Evolutionary conservation across 768 basidiomycete species (phyloP).

Genomic region (Pholiota molesta): DNA sequence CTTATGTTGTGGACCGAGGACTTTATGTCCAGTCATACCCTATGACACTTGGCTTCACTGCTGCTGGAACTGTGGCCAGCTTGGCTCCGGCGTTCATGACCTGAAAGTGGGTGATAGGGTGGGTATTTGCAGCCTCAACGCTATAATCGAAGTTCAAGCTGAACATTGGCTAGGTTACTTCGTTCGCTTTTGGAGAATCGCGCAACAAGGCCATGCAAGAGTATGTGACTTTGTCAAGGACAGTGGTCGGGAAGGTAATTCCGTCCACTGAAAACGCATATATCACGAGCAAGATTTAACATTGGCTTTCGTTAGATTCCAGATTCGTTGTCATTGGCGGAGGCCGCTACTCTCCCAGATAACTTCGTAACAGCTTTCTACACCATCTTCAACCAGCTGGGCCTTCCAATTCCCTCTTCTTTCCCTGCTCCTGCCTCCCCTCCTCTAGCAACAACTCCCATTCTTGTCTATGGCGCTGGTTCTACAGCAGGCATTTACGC

Average conservation of each 20-base stretch:
- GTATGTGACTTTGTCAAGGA: constrained; percentile 32
- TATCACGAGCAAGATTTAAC: too few species aligned
- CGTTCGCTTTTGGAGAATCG: constrained; percentile 29
- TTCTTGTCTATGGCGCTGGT: constrained; percentile 50
- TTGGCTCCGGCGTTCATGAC: constrained; percentile 36
- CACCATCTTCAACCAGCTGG: constrained; percentile 42
- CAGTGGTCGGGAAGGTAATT: constrained; percentile 40
- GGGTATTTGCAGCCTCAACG: constrained; percentile 13
- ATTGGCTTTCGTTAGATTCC: constrained; percentile 37
- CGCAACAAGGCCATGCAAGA: constrained; percentile 40
- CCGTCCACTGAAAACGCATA: too few species aligned
- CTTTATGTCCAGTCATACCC: constrained; percentile 36
- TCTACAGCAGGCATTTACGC: constrained; percentile 41
- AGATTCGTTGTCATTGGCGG: constrained; percentile 36
- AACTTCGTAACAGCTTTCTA: constrained; percentile 45
- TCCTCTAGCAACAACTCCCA: constrained; percentile 32
- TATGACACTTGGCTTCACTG: constrained; percentile 38
- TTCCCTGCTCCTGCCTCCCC: constrained; percentile 34
- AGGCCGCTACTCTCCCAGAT: constrained; percentile 41
- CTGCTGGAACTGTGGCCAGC: constrained; percentile 39
- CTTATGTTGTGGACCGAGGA: constrained; percentile 39
- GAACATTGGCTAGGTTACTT: constrained; percentile 23
- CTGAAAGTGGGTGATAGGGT: constrained; percentile 44
- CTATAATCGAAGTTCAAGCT: not conserved
- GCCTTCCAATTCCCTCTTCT: constrained; percentile 34